Evolutionary conservation across 495 filamentous ascomycete genomes (phyloP).

Genomic region (Emericellopsis terricola): DNA sequence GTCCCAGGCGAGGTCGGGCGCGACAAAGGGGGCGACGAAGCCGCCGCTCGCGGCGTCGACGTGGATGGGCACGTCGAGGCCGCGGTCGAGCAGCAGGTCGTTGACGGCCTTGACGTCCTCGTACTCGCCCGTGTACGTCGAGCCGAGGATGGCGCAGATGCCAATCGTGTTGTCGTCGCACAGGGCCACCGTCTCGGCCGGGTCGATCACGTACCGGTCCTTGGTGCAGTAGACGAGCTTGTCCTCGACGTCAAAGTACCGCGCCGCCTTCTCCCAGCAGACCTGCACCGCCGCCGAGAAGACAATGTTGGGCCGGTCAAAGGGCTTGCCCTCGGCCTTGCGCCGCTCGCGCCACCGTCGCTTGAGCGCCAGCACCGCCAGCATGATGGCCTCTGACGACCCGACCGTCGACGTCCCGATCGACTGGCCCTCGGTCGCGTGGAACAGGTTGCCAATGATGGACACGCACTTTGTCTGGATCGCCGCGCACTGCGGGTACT

Average conservation of each 20-base stretch:
- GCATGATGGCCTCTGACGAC: constrained; percentile 80
- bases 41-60: constrained; percentile 83
- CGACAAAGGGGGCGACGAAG: constrained; percentile 76
- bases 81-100: constrained; percentile 52
- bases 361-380: constrained; percentile 84
- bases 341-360: constrained; percentile 81
- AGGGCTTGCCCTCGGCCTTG: constrained; percentile 56
- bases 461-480: constrained; percentile 85
- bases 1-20: constrained; percentile 71
- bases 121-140: constrained; percentile 91
- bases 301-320: constrained; percentile 65
- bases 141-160: constrained; percentile 77
- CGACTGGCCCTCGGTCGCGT: constrained; percentile 42
- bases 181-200: constrained; percentile 59
- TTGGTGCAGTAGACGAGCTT: constrained; percentile 71
- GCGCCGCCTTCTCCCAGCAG: constrained; percentile 91
- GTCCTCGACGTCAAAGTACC: constrained; percentile 89
- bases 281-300: constrained; percentile 90
- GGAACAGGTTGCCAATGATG: constrained; percentile 84
- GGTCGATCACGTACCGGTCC: constrained; percentile 74
- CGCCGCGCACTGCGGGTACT: constrained; percentile 75
- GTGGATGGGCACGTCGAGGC: constrained; percentile 68
- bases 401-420: constrained; percentile 79
- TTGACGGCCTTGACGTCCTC: constrained; percentile 85
- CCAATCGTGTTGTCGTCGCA: constrained; percentile 93